Percentiles rank a stretch among this genome's conserved stretches.
These are phyloP conservation scores for Podospora tetraspora DNA, from an alignment of 495 filamentous ascomycete species.

Conservation along the genomic window DNA sequence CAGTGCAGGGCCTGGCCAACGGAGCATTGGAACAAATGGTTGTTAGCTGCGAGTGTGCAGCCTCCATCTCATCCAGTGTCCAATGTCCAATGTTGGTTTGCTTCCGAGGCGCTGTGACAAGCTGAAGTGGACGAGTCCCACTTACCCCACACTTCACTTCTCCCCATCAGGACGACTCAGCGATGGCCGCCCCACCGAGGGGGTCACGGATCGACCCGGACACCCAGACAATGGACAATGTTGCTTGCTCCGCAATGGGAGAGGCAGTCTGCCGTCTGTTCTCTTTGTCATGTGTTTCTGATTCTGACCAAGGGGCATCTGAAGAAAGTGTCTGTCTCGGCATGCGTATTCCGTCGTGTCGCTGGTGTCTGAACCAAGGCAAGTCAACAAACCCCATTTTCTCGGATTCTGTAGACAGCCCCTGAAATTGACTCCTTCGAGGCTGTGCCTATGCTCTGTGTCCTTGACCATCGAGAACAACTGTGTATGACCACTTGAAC, in stretches of 20 bases:
- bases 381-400: too few relatives aligned
- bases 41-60: neutral
- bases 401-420: too few relatives aligned
- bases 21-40: neutral
- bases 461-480: too few relatives aligned
- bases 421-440: too few relatives aligned
- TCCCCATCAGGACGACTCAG: neutral
- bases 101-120: neutral
- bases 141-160: neutral
- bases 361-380: neutral
- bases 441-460: too few relatives aligned
- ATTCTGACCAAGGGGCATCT: neutral
- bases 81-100: neutral
- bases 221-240: neutral
- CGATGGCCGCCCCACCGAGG: neutral
- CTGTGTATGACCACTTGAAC: too few relatives aligned
- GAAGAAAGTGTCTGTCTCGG: neutral
- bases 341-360: neutral
- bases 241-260: neutral
- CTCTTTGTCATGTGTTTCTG: neutral
- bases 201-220: neutral
- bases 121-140: neutral
- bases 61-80: neutral
- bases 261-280: neutral
- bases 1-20: neutral